Evolutionary conservation across 306 rosid species (phyloP), one percentile per base, ranked within the genome.

Genomic region (Acacia confusa): DNA sequence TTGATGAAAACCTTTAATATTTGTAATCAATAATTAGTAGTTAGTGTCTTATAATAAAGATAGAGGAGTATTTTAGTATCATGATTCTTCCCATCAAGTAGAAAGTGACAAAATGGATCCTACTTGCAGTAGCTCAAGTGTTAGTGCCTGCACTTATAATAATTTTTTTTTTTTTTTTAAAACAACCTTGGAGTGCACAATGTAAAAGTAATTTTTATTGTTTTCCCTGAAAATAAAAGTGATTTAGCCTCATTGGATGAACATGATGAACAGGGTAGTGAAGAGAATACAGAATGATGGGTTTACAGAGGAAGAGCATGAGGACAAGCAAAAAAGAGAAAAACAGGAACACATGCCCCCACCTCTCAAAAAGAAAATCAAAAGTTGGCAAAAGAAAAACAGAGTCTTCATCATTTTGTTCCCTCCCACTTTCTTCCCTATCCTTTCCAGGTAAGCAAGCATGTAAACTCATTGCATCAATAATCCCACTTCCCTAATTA

Each of bases 361-460:
- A 74, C 82, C 30, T 12, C 22, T 17, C 22, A n/a, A 40, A 84
- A 87, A 67, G 84, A 71, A 82, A 79, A 82, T 76, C 8, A 70
- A 79, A 84, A 87, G 61, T 32, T 38, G 58, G 72, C 19, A 69
- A 82, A 78, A 70, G 64, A 52, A 75, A 36, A 82, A 67, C 81
- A 85, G 7, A 44, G 1, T 68, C 47, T 75, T 72, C 82, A 84
- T 87, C 63, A 87, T 87, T 55, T 34, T 84, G 90, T 87, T 66
- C 77, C 82, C 24, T 36, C 86, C 84, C 79, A 78, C 85, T 85
- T 80, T 27, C 61, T 71, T 84, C 67, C 85, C 86, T 55, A 9
- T 47, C 17, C 52, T 87, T 87, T 87, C 86, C 88, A 87, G 90
- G 43, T 76, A 84, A 84, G 86, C 82, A 84, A 84, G 86, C 82